A percentile compares a stretch with the other conserved stretches of the same genome.
These are phyloP conservation scores for Sugiyamaella japonica DNA, from an alignment of 1,139 yeast species.

Conservation along the genomic window DNA sequence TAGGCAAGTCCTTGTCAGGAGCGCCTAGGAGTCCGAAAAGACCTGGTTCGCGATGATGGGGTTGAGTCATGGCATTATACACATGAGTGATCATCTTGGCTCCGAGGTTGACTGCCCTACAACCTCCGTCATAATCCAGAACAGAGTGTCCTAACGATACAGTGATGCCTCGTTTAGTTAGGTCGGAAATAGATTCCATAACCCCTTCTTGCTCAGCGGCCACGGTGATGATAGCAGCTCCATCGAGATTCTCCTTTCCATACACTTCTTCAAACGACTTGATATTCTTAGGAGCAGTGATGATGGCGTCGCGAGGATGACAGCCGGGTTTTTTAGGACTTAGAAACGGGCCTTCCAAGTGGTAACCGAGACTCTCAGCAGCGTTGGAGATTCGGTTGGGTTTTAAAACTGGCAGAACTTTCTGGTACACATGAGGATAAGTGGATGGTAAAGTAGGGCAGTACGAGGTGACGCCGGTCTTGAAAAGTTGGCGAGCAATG, in stretches of 20 bases:
- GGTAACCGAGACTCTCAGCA: conserved; percentile 63
- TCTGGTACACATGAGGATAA: conserved; percentile 53
- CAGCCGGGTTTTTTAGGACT: conserved; percentile 59
- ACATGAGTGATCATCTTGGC: conserved; percentile 64
- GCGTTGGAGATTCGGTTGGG: conserved; percentile 43
- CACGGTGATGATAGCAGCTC: conserved; percentile 57
- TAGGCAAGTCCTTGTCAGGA: conserved; percentile 24
- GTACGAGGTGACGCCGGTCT: conserved; percentile 58
- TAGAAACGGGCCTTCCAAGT: conserved; percentile 64
- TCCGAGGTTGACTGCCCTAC: conserved; percentile 53
- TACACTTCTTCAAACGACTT: conserved; percentile 48
- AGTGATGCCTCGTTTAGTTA: conserved; percentile 43
- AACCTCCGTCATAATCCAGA: conserved; percentile 51
- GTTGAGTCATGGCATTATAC: conserved; percentile 69
- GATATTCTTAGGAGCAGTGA: conserved; percentile 47
- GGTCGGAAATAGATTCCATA: conserved; percentile 49
- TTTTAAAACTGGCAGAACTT: conserved; percentile 51
- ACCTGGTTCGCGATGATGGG: conserved; percentile 63
- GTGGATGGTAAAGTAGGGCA: conserved; percentile 65
- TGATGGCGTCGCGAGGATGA: conserved; percentile 60
- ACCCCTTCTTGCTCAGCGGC: conserved; percentile 64
- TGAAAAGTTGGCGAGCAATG: conserved; percentile 40
- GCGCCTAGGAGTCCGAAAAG: conserved; percentile 54
- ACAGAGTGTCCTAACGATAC: conserved; percentile 62
- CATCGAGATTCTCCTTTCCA: conserved; percentile 48